Evolutionary conservation across 495 filamentous ascomycete genomes (phyloP), one percentile per base, ranked within the genome.

Genomic region (Neurospora africana): DNA sequence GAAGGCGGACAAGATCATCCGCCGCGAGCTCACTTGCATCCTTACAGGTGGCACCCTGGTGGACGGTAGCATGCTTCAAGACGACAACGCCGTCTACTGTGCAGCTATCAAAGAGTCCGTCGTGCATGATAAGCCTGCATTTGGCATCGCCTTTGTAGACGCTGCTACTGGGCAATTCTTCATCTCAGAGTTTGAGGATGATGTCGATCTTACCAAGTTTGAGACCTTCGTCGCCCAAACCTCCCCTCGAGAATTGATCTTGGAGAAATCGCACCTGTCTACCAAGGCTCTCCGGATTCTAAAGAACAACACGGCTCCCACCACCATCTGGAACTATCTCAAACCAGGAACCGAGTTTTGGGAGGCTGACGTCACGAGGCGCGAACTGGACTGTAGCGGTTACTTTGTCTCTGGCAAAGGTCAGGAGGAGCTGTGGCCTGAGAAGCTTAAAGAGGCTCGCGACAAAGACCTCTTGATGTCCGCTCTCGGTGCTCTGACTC

Each of bases 191-290:
- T 98, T 98, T 74, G 85, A 91, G 9, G 96, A 99, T 78, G 96
- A 98, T 81, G 87, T 90, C 9, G 94, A 98, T 74, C 87, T 98
- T 79, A 99, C 96, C 68, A 97, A 95, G 77, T 98, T 99, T 77
- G 96, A 99, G 84, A 99, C 96, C 0, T 92, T 98, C 70, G 90
- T 99, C 23, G 96, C 96, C 38, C 96, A 99, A 77, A 97, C 89
- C 30, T 88, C 91, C 19, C 96, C 96, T 3, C 91, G 91, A 35
- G 96, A 99, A 79, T 77, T 99, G 69, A 81, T 99, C 19, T 83
- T 99, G 3, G 96, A 99, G 79, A 98, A 97, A 82, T 90, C 89
- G 10, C 89, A 84, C 69, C 84, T 97, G 44, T 97, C 95, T 0
- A 88, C 89, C 19, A 94, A 93, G 78, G 91, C 91, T 3, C 77